Conservation (phyloP, 2,329 filamentous ascomycete species). For the Coleophoma eucalyptorum region DNA sequence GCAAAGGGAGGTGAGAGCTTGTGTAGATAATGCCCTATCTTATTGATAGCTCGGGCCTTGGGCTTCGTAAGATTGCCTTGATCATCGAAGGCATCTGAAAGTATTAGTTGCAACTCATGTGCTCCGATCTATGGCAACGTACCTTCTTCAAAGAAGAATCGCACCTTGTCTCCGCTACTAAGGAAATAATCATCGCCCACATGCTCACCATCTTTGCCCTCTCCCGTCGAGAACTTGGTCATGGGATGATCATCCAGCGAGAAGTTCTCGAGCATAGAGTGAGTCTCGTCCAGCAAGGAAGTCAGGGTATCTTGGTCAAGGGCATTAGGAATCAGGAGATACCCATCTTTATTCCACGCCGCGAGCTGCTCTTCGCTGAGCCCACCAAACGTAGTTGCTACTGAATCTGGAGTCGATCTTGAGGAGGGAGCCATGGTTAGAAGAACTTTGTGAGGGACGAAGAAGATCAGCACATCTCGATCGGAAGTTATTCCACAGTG, state of each 20-base stretch:
- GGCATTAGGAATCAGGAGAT: conserved; percentile 79
- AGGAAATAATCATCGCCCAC: conserved; percentile 96
- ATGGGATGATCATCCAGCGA: conserved; percentile 81
- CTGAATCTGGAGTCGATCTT: conserved; percentile 8
- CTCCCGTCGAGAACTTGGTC: conserved; percentile 89
- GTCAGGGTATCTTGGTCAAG: conserved; percentile 63
- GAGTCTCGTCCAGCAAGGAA: conserved; percentile 70
- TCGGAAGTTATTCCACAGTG: too few species aligned
- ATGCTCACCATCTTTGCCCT: conserved; percentile 60
- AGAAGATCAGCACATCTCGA: too few species aligned
- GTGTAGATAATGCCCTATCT: conserved; percentile 79
- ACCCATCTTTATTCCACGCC: conserved; percentile 78
- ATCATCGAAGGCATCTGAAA: conserved; percentile 68
- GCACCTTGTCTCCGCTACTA: conserved; percentile 81
- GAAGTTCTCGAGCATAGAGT: conserved; percentile 70
- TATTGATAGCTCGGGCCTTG: conserved; percentile 84
- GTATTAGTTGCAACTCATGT: neutral
- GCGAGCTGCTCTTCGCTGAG: conserved; percentile 70
- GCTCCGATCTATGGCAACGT: conserved; percentile 4
- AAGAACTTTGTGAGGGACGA: neutral
- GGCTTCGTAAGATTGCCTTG: conserved; percentile 67
- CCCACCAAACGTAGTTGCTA: conserved; percentile 32
- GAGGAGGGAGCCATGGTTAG: conserved; percentile 17
- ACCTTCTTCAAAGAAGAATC: conserved; percentile 93
- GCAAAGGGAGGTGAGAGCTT: conserved; percentile 64